Base-by-base conservation (phyloP, 2,329 filamentous ascomycete genomes). In the Venturia effusa region DNA sequence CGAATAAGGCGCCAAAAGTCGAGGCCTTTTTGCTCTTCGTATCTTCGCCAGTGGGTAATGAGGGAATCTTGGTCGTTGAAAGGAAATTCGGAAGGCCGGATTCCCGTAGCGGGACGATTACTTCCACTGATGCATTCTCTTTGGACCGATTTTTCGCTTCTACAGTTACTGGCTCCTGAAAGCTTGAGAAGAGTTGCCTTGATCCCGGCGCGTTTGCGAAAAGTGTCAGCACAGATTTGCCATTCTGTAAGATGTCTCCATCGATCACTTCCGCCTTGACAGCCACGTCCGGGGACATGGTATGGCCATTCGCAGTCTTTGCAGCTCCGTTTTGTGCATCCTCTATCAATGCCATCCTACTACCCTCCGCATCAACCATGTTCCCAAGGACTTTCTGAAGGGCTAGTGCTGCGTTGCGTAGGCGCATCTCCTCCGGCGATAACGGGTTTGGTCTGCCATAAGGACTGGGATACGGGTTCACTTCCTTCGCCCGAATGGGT, bases 151-250 rank as follows among this genome's bases (percentile, higher is more conserved):
- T n/a, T 72, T 70, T 32, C 73, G 68, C 43, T 71, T 71, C 68
- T 1, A 19, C 69, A 30, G n/a, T 72, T 64, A 54, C 66, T 15
- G 79, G 76, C 63, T 83, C 80, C 67, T 88, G 89, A 61, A 96
- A 79, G 74, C 92, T 96, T 4, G 93, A 96, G 73, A 94, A 97
- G 4, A 97, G 79, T 66, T 93, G 89, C 68, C 86, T 88, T 41
- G 89, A 83, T 57, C 86, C 85, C 1, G 87, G 85, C 48, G 88
- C 88, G 68, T 86, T 88, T 63, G 90, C 91, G 68, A 86, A 87
- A 0, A 96, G 79, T 0, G 90, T 93, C 65, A 97, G 78, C 6
- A 93, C 87, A 19, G 85, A 77, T 66, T 79, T 81, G 64, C 82
- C 78, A 61, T 78, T 75, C n/a, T 69, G 68, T 22, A 68, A 66